Base-by-base conservation (phyloP, 2,329 filamentous ascomycete genomes). In the Arthroderma sp. region DNA sequence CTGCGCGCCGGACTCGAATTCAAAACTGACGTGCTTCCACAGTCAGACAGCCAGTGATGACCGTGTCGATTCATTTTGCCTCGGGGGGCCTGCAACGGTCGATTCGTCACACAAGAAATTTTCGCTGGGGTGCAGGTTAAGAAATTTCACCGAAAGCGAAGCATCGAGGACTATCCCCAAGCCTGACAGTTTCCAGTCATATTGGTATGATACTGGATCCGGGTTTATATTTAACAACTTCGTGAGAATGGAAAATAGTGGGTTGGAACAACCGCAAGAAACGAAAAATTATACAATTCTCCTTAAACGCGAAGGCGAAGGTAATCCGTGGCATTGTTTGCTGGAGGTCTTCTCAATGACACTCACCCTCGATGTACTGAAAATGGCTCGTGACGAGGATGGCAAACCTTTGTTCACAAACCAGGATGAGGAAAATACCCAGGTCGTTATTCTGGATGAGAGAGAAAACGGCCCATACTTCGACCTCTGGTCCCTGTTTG, bases 401-500 rank as follows among this genome's bases (percentile, higher is more conserved):
- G 46, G 33, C 48, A 29, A 7, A 29, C 44, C 56, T 2, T 53
- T 57, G 43, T 50, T 61, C 36, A 38, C 48, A 4, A 36, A 37
- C 2, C 44, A 47, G 5, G 44, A 51, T 33, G 42, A 46, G 15
- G 47, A 48, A 3, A 45, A 51, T 44, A 60, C 59, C 33, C 61
- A 64, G 44, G 55, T 65, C 7, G 47, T 68, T 29, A 49, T 67
- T 36, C 43, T 65, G 3, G 66, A 68, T 47, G 53, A 62, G 31
- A 53, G 53, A 8, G 38, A 39, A 0, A 54, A 65, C 37, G 63
- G 63, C 2, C 58, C 61, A 1, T 66, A 60, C 48, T 59, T 59
- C 36, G 59, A 63, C 37, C 54, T 68, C 10, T 68, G 65, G 64
- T 54, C 45, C 3, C 51, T 66, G 8, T 62, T 66, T 36, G 55